Base-by-base conservation (phyloP, 805 yeast genomes). In the Yarrowia deformans region DNA sequence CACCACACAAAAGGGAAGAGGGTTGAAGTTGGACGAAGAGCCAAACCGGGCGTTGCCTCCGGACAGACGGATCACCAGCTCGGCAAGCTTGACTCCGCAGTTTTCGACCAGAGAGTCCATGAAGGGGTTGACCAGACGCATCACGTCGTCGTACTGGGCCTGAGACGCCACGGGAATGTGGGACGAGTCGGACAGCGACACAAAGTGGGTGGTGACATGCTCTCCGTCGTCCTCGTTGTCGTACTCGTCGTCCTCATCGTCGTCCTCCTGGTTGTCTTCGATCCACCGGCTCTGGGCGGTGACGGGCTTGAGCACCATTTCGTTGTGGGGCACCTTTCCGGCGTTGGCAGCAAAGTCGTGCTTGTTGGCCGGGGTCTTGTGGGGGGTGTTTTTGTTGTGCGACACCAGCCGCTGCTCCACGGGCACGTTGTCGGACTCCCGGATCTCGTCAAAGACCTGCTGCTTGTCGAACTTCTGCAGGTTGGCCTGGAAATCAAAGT, bases 401-500 rank as follows among this genome's bases (percentile, higher is more conserved):
- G 92, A 88, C 7, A 90, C 97, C 56, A 91, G 81, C 72, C 97
- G 82, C 52, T 85, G 82, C 14, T 83, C 80, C 1, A 89, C 88
- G 48, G 83, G 85, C 18, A 86, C 82, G 19, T 81, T 83, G 75
- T 93, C 97, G 68, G 82, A 79, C 71, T 83, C 83, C 64, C 86
- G 87, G 74, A 93, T 84, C 75, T 91, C 92, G 61, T 89, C 90
- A 77, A 93, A 90, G 3, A 93, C 94, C 7, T 88, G 82, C 70
- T 83, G 81, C 77, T 93, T 93, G 77, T 93, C 95, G 75, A 93
- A 93, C 81, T 88, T 87, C 32, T 88, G 88, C 71, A 93, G 82
- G 75, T 90, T 91, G 14, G 91, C 88, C 69, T 87, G 91, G 78
- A 93, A 93, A 77, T 93, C 97, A 78, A 93, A 93, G 72, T 92